These are phyloP conservation scores for Colletotrichum gloeosporioides DNA, from an alignment of 2,329 filamentous ascomycete genomes.

Conservation along the genomic window DNA sequence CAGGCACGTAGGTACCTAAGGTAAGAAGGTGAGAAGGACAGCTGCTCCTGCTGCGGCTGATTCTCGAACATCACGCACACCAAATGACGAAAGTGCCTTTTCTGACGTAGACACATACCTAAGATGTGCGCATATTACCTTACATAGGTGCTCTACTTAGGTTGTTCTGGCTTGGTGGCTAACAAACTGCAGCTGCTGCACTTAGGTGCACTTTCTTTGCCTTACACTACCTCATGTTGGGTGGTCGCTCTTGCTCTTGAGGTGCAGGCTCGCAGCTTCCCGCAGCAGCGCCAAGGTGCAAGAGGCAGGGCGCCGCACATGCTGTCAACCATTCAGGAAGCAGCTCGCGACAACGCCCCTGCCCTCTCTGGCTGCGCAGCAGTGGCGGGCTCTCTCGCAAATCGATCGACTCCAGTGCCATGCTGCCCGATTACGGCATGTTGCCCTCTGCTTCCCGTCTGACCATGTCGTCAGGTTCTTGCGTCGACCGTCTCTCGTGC, in stretches of 20 bases:
- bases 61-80: not conserved
- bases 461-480: not conserved
- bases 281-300: conserved; percentile 17
- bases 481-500: not conserved
- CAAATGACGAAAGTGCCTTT: not conserved
- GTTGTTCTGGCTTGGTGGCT: not conserved
- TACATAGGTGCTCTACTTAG: not conserved
- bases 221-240: not conserved
- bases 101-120: not conserved
- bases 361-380: not conserved
- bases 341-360: conserved; percentile 6
- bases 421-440: not conserved
- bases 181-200: not conserved
- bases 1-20: not conserved
- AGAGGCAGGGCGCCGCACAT: conserved; percentile 3
- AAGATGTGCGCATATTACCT: not conserved
- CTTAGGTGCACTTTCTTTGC: not conserved
- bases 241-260: not conserved
- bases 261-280: conserved; percentile 1
- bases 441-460: not conserved
- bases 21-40: not conserved
- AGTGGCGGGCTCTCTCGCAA: not conserved
- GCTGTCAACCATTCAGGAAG: not conserved
- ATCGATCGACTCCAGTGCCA: conserved; percentile 11
- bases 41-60: not conserved